Evolutionary conservation across 208 protist species (phyloP), one percentile per base, ranked within the genome.

Genomic region (Spongospora subterranea): DNA sequence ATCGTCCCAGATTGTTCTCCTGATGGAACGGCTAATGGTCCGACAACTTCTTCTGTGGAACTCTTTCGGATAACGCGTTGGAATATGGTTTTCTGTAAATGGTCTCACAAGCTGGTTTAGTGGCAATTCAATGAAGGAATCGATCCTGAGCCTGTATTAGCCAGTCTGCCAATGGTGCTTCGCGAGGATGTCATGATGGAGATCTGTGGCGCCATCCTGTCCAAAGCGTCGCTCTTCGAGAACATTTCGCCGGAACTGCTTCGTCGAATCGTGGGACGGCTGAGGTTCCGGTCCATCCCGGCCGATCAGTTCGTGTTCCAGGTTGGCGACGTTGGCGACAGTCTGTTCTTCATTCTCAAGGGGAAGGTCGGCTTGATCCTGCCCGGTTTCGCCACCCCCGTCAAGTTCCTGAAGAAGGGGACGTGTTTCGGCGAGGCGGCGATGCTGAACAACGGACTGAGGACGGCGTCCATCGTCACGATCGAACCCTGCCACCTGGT

Each of bases 181-280:
- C 71, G 71, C n/a, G 17, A 82, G n/a, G 71, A 82, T 43, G n/a
- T 82, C 71, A 82, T 82, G 71, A 82, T 82, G 71, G 17, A 82
- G 6, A 82, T 82, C n/a, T 82, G 71, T 43, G 71, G 71, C 13
- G 35, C 6, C 6, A 6, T 82, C 17, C 71, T 82, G 6, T 45
- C 40, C 35, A 82, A 35, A 35, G n/a, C 71, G n/a, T 13, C 71
- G n/a, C 71, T 82, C 13, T 82, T 82, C 71, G 71, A 82, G n/a
- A 82, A 6, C 17, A 43, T 82, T 6, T 82, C 71, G 17, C 6
- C 6, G 13, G 40, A 43, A 13, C 17, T 82, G 6, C 71, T 82
- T 20, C 71, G n/a, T 17, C 17, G 13, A 35, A 35, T 82, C 71
- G 71, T 82, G 6, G 71, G 71, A 6, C n/a, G 35, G 6, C 17